Evolutionary conservation across 2,329 filamentous ascomycete genomes (phyloP), one percentile per base, ranked within the genome.

Genomic region (Colletotrichum tamarilloi): DNA sequence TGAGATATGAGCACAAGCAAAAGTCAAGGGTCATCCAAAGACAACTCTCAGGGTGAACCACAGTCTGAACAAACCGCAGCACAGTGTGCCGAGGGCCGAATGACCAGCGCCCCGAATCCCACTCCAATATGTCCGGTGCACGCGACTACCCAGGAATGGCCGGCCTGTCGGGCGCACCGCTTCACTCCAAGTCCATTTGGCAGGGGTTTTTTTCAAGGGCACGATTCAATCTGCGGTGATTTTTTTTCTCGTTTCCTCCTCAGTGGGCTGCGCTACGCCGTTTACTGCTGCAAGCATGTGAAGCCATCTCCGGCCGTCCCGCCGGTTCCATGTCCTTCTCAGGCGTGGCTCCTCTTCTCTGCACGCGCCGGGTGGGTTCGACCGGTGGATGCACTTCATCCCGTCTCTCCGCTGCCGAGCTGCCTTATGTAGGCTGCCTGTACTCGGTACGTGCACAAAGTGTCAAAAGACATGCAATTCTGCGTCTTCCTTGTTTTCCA

Each of bases 251-350:
- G 19, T 28, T 28, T 19, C 19, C 42, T 49, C 19, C 42, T 49
- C 42, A 49, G n/a, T 55, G 46, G 46, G 62, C 14, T 55, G 22
- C 67, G 67, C 56, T 66, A 35, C 71, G 14, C 38, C 38, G 7
- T 42, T 42, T 3, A 42, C 16, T 46, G 65, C 71, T 58, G 26
- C 49, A 71, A 62, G 71, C 70, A 73, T 73, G 71, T 73, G 71
- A 71, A 55, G 67, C 67, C 67, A 58, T 71, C 67, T 71, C 71
- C 71, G 71, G 71, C 55, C 67, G 55, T 73, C 71, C 71, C 71
- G 71, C 62, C 60, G 67, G 59, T 73, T 73, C 71, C 67, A 73
- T 55, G 55, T 60, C 49, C 28, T 73, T 73, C 64, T 72, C 46
- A 30, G 60, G 49, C 55, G 62, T n/a, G 66, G 53, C 56, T 63